Base-by-base conservation (phyloP, 495 filamentous ascomycete genomes). In the Penicillium fimorum region DNA sequence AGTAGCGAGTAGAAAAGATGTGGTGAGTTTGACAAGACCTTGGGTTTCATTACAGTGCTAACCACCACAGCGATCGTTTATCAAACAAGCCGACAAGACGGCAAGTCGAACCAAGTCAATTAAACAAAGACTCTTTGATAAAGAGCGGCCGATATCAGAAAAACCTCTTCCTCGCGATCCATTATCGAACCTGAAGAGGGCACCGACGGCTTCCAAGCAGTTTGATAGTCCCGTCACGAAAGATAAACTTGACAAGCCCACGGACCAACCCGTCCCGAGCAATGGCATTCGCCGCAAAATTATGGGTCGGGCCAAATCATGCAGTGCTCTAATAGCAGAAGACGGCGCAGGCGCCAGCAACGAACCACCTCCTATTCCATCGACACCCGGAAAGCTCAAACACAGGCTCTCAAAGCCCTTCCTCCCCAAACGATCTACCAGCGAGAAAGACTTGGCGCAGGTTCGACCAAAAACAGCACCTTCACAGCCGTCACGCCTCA, bases 1-100 rank as follows among this genome's bases (percentile, higher is more conserved):
- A 18, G 78, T 87, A 57, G 87, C 87, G 33, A 91, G 87, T 71
- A 81, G 85, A 41, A 85, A 82, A 62, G 83, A 76, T 37, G 56
- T 75, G 65, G 78, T 77, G 59, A 70, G 70, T 70, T 70, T 57
- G 17, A 20, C 18, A 30, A 22, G 12, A 8, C 1, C 24, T 22
- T 18, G 18, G 5, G 44, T 4, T 17, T 38, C 6, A 49, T 38
- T 44, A 22, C 30, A 25, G 35, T 40, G 24, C 58, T 61, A 38
- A 70, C 13, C 22, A 22, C 25, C 25, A 24, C 48, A 70, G 70
- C 50, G 59, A 20, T 70, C 68, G 11, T 63, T 68, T 11, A 50
- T 63, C 4, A 60, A 65, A 17, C n/a, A 47, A 18, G 24, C 47
- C 15, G 59, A 45, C 13, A 45, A 43, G 27, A 15, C 40, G n/a